Evolutionary conservation across 2,329 filamentous ascomycete species (phyloP).

Genomic region (Trichophyton verrucosum): DNA sequence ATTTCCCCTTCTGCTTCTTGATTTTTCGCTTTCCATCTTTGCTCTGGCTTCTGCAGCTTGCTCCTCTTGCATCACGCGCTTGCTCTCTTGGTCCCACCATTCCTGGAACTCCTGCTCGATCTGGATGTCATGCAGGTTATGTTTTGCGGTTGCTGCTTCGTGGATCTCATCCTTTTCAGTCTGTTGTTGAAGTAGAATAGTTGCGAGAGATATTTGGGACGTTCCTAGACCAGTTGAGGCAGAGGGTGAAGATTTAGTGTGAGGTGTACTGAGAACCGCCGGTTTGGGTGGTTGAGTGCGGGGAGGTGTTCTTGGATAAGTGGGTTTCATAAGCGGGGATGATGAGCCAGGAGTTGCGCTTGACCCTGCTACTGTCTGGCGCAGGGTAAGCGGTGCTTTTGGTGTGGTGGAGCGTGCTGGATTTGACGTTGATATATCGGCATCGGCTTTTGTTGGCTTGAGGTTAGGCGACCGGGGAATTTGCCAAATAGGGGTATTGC

Average conservation of each 20-base stretch:
- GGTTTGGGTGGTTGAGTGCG: slow-evolving; percentile 9
- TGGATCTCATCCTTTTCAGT: slow-evolving; percentile 70
- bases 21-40: slow-evolving; percentile 21
- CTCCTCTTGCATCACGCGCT: slow-evolving; percentile 54
- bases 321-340: slow-evolving; percentile 5
- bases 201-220: slow-evolving; percentile 54
- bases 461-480: slow-evolving; percentile 32
- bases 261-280: not conserved
- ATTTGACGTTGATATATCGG: not conserved
- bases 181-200: slow-evolving; percentile 80
- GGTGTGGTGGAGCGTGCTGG: slow-evolving; percentile 14
- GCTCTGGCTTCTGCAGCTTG: slow-evolving; percentile 20
- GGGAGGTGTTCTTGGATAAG: slow-evolving; percentile 4
- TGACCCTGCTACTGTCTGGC: slow-evolving; percentile 46
- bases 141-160: slow-evolving; percentile 67
- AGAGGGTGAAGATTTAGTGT: slow-evolving; percentile 24
- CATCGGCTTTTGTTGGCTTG: slow-evolving; percentile 8
- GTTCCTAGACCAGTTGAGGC: slow-evolving; percentile 15
- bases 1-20: not conserved
- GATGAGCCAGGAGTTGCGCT: not conserved
- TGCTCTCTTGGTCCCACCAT: slow-evolving; percentile 86
- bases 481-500: slow-evolving; percentile 44
- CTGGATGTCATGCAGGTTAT: slow-evolving; percentile 87
- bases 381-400: slow-evolving; percentile 46
- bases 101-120: slow-evolving; percentile 93